Conservation (phyloP, 345 rosid species). For the Euphorbia pulcherrima region DNA sequence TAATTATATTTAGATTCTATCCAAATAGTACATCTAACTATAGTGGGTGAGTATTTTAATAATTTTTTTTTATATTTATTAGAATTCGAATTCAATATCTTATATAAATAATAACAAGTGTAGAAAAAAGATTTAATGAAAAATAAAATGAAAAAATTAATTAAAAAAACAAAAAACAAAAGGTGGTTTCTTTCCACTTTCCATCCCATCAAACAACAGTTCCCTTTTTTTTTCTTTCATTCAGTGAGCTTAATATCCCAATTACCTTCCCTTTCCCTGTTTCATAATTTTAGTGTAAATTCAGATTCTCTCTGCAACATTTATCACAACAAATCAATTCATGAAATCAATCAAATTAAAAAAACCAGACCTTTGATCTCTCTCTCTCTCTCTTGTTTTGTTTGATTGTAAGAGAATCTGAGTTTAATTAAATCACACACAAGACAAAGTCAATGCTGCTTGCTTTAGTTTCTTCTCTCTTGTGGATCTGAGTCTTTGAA, state of each 20-base stretch:
- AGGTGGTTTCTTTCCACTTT: slow-evolving; percentile 16
- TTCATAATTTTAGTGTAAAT: slow-evolving; percentile 9
- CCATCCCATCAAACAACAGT: slow-evolving; percentile 1
- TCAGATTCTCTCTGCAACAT: slow-evolving; percentile 18
- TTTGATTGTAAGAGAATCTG: slow-evolving; percentile 8
- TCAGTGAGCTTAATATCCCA: background rate
- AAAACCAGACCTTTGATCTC: background rate
- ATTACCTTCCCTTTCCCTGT: background rate
- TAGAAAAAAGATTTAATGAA: too few species aligned
- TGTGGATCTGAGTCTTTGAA: slow-evolving; percentile 22
- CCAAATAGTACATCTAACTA: too few species aligned
- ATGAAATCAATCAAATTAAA: background rate
- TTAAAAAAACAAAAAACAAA: background rate
- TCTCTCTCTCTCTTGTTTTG: background rate
- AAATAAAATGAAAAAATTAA: too few species aligned
- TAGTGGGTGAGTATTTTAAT: too few species aligned
- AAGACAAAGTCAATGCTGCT: slow-evolving; percentile 43
- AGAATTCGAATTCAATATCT: too few species aligned
- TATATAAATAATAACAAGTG: too few species aligned
- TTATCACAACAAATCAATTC: slow-evolving; percentile 24
- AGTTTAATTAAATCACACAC: background rate
- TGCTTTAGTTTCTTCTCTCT: background rate
- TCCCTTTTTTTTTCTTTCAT: background rate
- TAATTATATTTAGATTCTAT: too few species aligned
- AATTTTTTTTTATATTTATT: too few species aligned